Evolutionary conservation across 1,284 basidiomycete genomes (phyloP), one percentile per base, ranked within the genome.

Genomic region (Neotropicomus parvogracilis): DNA sequence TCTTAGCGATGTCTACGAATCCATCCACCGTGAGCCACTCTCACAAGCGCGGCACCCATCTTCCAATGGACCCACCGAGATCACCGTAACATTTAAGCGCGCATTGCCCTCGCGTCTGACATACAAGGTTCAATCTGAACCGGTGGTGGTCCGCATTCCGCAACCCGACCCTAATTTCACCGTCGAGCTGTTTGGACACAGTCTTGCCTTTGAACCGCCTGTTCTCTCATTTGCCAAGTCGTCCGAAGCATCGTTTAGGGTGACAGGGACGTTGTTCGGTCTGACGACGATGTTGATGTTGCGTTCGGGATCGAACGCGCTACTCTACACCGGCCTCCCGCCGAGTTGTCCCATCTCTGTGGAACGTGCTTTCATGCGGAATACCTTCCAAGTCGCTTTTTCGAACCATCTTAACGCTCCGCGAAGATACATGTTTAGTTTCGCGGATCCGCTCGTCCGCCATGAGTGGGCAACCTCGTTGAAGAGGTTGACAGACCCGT

Each of bases 321-420:
- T 88, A 33, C 75, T 81, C 40, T 97, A 97, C 64, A 73, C 80
- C 1, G 85, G 86, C 16, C 70, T 97, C 24, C 88, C 91, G 14
- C 73, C 87, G 44, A 88, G 83, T 60, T 83, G 79, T 53, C 75
- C 81, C 8, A 74, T 97, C 56, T 75, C 79, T 21, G 83, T 97
- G 49, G 94, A 97, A 65, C 81, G 93, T 20, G 84, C 88, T 0
- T 95, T 95, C 70, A 95, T 97, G 93, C 82, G 85, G 42, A 87
- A 95, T 63, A 95, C 91, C 0, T 93, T 97, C 74, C 90, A 95
- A 63, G 70, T 97, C 19, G 83, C 90, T 3, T 97, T 97, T 69
- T 58, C 79, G 36, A 86, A 87, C 56, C 84, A 87, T 55, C 65
- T 73, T 14, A 82, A 83, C 21, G 56, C 72, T 48, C 88, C 86